A percentile compares a stretch with the other conserved stretches of the same genome.
These are phyloP conservation scores for Boletus insuetus DNA, from an alignment of 768 basidiomycete genomes.

Conservation along the genomic window DNA sequence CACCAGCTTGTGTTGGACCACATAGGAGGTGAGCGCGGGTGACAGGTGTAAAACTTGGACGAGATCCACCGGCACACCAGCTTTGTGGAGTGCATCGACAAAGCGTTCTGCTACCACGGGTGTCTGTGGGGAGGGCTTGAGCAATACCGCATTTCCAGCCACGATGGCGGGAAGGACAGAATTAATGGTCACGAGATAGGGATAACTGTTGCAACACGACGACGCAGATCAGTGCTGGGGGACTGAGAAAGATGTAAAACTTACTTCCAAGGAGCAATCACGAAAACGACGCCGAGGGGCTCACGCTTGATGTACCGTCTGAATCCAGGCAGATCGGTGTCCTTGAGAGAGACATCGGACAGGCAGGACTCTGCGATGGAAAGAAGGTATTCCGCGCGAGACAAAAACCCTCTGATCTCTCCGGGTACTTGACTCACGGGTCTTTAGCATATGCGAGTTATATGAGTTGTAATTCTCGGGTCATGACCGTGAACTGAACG, in stretches of 20 bases:
- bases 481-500: conserved; percentile 20
- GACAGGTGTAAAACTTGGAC: conserved; percentile 77
- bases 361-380: conserved; percentile 76
- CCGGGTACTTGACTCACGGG: conserved; percentile 76
- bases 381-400: conserved; percentile 81
- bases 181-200: conserved; percentile 89
- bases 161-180: conserved; percentile 89
- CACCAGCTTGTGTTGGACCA: conserved; percentile 62
- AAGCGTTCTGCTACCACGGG: conserved; percentile 86
- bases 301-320: conserved; percentile 77
- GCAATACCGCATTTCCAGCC: conserved; percentile 84
- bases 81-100: conserved; percentile 59
- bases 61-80: conserved; percentile 75
- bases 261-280: conserved; percentile 93
- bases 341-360: conserved; percentile 67
- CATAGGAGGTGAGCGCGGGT: conserved; percentile 54
- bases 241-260: conserved; percentile 25
- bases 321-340: conserved; percentile 82
- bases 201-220: conserved; percentile 52
- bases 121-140: conserved; percentile 97
- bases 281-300: conserved; percentile 83
- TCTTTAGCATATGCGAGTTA: conserved; percentile 38
- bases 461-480: not conserved
- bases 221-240: not conserved
- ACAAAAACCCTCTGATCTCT: conserved; percentile 78